Evolutionary conservation across 2,329 filamentous ascomycete species (phyloP), one percentile per base, ranked within the genome.

Genomic region (Aspergillus pseudoterreus): DNA sequence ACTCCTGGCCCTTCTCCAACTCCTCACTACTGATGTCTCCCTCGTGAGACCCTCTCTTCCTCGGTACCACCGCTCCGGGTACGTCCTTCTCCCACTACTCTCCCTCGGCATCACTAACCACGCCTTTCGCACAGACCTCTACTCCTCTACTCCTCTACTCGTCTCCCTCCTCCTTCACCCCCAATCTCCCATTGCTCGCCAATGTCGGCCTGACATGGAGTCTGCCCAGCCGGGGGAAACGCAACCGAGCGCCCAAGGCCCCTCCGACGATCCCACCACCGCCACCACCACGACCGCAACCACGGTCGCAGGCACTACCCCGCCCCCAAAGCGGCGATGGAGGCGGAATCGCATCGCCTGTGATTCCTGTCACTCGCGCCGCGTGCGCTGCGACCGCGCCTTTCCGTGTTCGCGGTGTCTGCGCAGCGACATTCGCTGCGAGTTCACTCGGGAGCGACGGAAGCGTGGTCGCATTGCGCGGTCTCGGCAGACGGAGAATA

Each of bases 371-470:
- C 96, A 96, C 71, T 89, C 95, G 68, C 79, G 96, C 53, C 82
- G 92, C 57, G 96, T 92, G 17, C 95, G 95, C 74, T 96, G 92
- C 70, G 91, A 96, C 71, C 92, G 92, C 48, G 89, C 94, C 65
- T 83, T 89, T 57, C 92, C 92, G 47, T 96, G 92, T 69, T 90
- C 90, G 44, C 90, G 96, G 71, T 96, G 92, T 70, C 85, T 92
- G 66, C 88, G 89, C 88, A 83, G 74, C 82, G 79, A 62, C 14
- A 64, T 63, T 10, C 59, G 54, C 35, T 96, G 92, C 75, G 90
- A 96, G 73, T 96, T 96, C 71, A 86, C 91, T 51, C 86, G 92
- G 44, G 90, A 95, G 72, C 84, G 90, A 58, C 95, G 96, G 76
- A 96, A 96, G 79, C 82, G 92, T 69, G 92, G 92, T 53, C 95